Percentiles rank a stretch among this genome's conserved stretches.
These are phyloP conservation scores for Mytilinidion resinicola DNA, from an alignment of 495 filamentous ascomycete genomes.

Conservation along the genomic window DNA sequence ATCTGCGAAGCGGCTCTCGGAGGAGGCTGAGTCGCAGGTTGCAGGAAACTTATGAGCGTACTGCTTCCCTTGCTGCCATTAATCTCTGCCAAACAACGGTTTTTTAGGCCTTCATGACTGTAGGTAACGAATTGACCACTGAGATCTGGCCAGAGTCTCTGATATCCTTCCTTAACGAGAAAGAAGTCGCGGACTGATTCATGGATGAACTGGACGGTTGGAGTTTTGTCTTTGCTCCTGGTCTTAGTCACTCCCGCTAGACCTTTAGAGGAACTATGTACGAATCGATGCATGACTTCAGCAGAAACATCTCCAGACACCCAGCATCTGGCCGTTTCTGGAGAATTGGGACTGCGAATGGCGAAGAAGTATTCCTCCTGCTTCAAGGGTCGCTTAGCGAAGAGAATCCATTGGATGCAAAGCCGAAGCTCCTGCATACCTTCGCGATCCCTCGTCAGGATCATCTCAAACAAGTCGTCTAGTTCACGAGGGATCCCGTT, in stretches of 20 bases:
- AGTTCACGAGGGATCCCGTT: not conserved
- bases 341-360: no score
- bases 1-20: not conserved
- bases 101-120: slow-evolving; percentile 1
- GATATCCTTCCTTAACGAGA: not conserved
- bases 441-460: not conserved
- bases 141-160: not conserved
- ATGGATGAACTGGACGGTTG: slow-evolving; percentile 3
- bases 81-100: slow-evolving; percentile 4
- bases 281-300: not conserved
- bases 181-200: slow-evolving; percentile 3
- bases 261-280: not conserved
- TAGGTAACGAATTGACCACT: not conserved
- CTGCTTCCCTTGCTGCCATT: not conserved
- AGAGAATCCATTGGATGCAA: not conserved
- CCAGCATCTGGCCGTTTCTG: not conserved
- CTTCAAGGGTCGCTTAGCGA: not conserved
- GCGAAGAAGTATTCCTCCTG: not conserved
- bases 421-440: not conserved
- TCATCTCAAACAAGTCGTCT: slow-evolving; percentile 2
- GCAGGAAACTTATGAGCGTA: not conserved
- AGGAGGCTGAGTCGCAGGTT: no score
- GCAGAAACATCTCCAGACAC: no score
- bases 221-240: no score
- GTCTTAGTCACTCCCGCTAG: not conserved